Conservation (phyloP, 345 rosid genomes). For the rapeseed (Brassica napus) region Da-Ae NC_063452.1:21246501-21247000, state of each 20-base stretch:
- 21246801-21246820: constrained; percentile 52
- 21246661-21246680: neutral
- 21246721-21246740: constrained; percentile 18
- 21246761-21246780: constrained; percentile 31
- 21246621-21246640: constrained; percentile 48
- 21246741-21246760: constrained; percentile 25
- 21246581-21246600: constrained; percentile 12
- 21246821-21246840: constrained; percentile 44
- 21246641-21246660: constrained; percentile 40
- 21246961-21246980: constrained; percentile 46
- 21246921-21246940: neutral
- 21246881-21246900: constrained; percentile 64
- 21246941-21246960: constrained; percentile 33
- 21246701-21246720: neutral
- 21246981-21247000: neutral
- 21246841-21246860: constrained; percentile 40
- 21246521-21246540: constrained; percentile 48
- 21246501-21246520: constrained; percentile 51
- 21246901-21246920: constrained; percentile 38
- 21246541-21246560: constrained; percentile 43
- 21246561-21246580: constrained; percentile 8
- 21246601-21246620: constrained; percentile 42
- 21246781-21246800: constrained; percentile 36
- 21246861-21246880: constrained; percentile 46
- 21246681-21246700: neutral